Percentiles rank a stretch among this genome's conserved stretches.
Conservation (phyloP, 2,329 filamentous ascomycete species). For the Fragosphaeria purpurea region DNA sequence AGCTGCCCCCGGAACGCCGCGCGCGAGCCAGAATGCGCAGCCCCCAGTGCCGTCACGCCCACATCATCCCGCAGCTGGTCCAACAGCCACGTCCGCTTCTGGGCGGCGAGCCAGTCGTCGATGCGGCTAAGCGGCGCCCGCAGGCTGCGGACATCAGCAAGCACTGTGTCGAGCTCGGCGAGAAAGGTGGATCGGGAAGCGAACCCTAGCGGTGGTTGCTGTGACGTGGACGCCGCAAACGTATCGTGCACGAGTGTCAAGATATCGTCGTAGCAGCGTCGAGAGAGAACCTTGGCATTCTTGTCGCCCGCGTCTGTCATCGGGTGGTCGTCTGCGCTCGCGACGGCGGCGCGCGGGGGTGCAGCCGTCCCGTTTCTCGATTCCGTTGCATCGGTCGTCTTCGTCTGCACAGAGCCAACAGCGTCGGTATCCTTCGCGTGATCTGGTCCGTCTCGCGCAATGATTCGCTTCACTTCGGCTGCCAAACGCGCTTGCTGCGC, state of each 20-base stretch:
- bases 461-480: background rate
- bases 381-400: background rate
- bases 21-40: too few relatives aligned
- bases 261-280: conserved; percentile 36
- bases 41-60: conserved; percentile 11
- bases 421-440: background rate
- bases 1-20: conserved; percentile 11
- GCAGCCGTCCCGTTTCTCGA: conserved; percentile 7
- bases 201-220: conserved; percentile 22
- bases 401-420: background rate
- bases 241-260: conserved; percentile 34
- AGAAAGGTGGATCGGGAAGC: conserved; percentile 26
- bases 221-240: conserved; percentile 27
- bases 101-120: conserved; percentile 39
- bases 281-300: conserved; percentile 26
- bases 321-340: conserved; percentile 15
- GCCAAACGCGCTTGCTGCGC: conserved; percentile 7
- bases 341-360: conserved; percentile 19
- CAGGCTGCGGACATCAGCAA: conserved; percentile 36
- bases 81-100: conserved; percentile 41
- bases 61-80: conserved; percentile 15
- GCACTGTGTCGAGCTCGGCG: conserved; percentile 37
- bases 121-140: conserved; percentile 34
- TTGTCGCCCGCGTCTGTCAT: too few relatives aligned
- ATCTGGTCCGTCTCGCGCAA: conserved; percentile 3